Evolutionary conservation across 305 asterid genomes (phyloP).

Genomic region (Fraxinus sp.): DNA sequence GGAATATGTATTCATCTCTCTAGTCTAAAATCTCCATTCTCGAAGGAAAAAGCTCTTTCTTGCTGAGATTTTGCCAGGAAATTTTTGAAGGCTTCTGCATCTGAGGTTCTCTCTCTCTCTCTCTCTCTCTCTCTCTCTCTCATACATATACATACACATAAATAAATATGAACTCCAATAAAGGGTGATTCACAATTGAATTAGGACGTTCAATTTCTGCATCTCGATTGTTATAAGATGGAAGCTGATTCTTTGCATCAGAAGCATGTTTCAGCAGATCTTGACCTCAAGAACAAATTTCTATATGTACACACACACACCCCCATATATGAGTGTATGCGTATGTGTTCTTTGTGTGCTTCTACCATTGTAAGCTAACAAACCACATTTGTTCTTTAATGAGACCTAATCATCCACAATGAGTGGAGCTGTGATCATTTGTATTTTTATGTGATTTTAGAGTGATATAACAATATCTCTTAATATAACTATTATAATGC

Average conservation of each 20-base stretch:
- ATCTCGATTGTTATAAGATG: neutral
- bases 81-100: neutral
- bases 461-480: neutral
- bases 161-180: neutral
- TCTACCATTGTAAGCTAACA: neutral
- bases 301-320: neutral
- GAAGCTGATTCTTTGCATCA: neutral
- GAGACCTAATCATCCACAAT: neutral
- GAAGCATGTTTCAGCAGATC: neutral
- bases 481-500: neutral
- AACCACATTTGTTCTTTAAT: neutral
- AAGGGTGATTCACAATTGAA: neutral
- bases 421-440: neutral
- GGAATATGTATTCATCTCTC: slow-evolving; percentile 16
- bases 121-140: neutral
- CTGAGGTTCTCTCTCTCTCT: neutral
- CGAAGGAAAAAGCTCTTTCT: neutral
- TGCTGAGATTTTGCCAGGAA: neutral
- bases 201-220: neutral
- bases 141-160: neutral
- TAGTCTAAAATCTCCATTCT: neutral
- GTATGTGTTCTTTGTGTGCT: neutral
- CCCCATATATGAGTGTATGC: neutral
- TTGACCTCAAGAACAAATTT: neutral
- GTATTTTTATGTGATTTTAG: neutral